Conservation (phyloP, 305 asterid genomes). For the Fraxinus paxiana region DNA sequence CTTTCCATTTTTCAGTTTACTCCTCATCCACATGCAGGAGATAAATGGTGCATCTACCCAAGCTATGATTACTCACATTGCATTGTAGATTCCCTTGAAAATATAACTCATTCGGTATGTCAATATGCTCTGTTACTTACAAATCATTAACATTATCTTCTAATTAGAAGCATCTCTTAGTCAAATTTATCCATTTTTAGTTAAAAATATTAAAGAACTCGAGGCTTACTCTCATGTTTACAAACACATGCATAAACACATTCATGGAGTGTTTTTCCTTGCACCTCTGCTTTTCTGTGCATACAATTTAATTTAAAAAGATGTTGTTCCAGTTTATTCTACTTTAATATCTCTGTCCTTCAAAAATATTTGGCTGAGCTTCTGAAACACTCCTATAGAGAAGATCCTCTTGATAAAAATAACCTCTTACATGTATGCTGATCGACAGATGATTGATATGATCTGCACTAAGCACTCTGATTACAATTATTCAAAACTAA, state of each 20-base stretch:
- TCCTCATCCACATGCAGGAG: constrained; percentile 96
- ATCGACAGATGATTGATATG: background rate
- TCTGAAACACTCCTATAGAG: background rate
- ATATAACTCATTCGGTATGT: constrained; percentile 88
- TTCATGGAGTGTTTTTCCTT: background rate
- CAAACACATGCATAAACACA: background rate
- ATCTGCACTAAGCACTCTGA: background rate
- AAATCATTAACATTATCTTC: background rate
- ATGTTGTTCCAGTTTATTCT: background rate
- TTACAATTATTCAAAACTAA: background rate
- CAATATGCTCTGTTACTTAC: background rate
- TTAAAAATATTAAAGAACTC: background rate
- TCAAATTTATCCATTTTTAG: background rate
- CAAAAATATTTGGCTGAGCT: background rate
- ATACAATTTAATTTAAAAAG: background rate
- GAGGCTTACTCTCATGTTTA: background rate
- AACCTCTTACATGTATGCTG: background rate
- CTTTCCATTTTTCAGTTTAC: constrained; percentile 59
- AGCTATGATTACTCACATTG: constrained; percentile 94
- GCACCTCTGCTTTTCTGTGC: background rate
- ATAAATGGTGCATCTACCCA: constrained; percentile 92
- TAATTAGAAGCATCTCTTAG: constrained; percentile 2
- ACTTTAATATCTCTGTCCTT: background rate
- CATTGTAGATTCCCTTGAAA: constrained; percentile 88
- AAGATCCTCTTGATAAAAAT: background rate